Evolutionary conservation across 495 filamentous ascomycete genomes (phyloP).

Genomic region (Xylaria longipes): DNA sequence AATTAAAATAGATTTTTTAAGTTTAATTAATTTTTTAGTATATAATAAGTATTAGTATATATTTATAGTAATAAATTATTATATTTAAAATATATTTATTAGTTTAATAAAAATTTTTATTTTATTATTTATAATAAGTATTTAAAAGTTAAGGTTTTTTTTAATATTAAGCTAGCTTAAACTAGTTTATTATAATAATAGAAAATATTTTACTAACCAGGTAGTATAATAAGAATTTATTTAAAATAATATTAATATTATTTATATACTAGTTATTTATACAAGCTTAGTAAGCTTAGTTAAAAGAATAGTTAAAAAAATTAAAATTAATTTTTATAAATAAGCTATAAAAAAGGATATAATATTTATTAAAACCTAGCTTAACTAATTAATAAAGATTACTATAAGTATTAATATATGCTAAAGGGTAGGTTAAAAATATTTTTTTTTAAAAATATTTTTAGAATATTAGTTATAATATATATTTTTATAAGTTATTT

Average conservation of each 20-base stretch:
- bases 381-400: background rate
- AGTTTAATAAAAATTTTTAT: background rate
- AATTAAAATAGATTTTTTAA: constrained; percentile 7
- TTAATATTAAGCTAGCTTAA: background rate
- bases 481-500: background rate
- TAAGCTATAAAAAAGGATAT: background rate
- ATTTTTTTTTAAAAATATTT: background rate
- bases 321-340: background rate
- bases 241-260: background rate
- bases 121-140: background rate
- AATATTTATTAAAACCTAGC: background rate
- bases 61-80: constrained; percentile 5
- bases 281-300: background rate
- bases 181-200: background rate
- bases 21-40: background rate
- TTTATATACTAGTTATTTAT: constrained; percentile 4
- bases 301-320: background rate
- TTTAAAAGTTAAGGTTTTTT: background rate
- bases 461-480: constrained; percentile 1
- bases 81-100: constrained; percentile 1
- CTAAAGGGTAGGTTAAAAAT: background rate
- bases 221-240: background rate
- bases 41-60: constrained; percentile 7
- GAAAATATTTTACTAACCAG: background rate
- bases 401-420: constrained; percentile 2